Evolutionary conservation across 2,329 filamentous ascomycete genomes (phyloP).

Genomic region (Ascochyta lentis): DNA sequence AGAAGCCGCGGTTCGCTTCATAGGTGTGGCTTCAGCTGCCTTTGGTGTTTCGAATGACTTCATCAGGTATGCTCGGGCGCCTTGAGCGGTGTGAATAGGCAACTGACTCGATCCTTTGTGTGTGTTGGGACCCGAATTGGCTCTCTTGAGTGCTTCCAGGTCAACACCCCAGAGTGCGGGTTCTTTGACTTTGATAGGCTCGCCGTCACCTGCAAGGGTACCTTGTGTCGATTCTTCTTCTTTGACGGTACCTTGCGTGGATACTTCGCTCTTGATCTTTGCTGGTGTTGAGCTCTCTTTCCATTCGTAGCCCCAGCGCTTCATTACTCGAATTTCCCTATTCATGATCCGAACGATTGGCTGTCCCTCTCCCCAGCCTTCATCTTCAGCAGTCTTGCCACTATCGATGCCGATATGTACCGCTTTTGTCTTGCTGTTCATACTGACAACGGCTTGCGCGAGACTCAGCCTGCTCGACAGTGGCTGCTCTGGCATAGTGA

Average conservation of each 20-base stretch:
- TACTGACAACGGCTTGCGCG: conserved; percentile 82
- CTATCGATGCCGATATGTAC: conserved; percentile 74
- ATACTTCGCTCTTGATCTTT: background rate
- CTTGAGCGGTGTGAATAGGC: conserved; percentile 76
- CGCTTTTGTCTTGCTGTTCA: conserved; percentile 79
- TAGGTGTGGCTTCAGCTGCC: conserved; percentile 27
- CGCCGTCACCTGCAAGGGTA: conserved; percentile 4
- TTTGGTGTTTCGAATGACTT: conserved; percentile 64
- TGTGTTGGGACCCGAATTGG: conserved; percentile 41
- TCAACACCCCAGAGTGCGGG: conserved; percentile 66
- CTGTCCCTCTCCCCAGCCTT: conserved; percentile 77
- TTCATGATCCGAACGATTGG: conserved; percentile 76
- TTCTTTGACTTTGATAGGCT: conserved; percentile 34
- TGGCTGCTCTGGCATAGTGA: conserved; percentile 86
- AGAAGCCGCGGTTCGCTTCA: conserved; percentile 58
- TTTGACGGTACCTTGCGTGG: conserved; percentile 1
- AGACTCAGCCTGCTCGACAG: conserved; percentile 83
- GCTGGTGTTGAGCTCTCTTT: conserved; percentile 13
- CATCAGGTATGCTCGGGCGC: conserved; percentile 65
- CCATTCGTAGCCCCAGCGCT: conserved; percentile 72
- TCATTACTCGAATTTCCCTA: conserved; percentile 75
- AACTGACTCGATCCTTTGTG: conserved; percentile 56
- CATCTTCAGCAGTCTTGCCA: conserved; percentile 69
- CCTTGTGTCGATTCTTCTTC: conserved; percentile 18
- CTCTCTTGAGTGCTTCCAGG: conserved; percentile 61